phyloP scores from a whole-genome alignment of 331 rosid species.

The Quercus phellos region DNA sequence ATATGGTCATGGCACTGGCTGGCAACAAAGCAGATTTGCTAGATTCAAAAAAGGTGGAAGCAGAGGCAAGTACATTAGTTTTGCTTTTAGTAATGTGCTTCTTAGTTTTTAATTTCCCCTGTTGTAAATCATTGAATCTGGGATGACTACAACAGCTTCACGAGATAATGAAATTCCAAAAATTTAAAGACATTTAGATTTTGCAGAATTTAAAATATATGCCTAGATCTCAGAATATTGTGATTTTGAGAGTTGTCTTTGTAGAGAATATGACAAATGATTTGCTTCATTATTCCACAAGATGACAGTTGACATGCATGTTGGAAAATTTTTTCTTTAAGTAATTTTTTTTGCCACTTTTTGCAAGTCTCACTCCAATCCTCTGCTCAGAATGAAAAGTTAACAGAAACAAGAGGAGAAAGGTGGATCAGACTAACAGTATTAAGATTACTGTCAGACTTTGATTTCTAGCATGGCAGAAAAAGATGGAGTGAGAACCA shows the following conservation, averaged over 20 bases:
- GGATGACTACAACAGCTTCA: not conserved
- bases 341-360: not conserved
- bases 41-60: conserved; percentile 45
- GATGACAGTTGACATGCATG: not conserved
- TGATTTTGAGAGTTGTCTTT: not conserved
- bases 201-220: not conserved
- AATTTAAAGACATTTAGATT: not conserved
- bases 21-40: conserved; percentile 58
- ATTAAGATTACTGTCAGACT: not conserved
- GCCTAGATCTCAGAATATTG: not conserved
- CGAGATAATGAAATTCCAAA: not conserved
- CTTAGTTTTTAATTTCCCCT: not conserved
- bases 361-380: not conserved
- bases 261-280: not conserved
- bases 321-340: not conserved
- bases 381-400: not conserved
- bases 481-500: not conserved
- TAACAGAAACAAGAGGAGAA: not conserved
- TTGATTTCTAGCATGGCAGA: not conserved
- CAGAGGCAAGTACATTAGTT: conserved; percentile 39
- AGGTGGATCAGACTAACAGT: not conserved
- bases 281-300: not conserved
- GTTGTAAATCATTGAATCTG: not conserved
- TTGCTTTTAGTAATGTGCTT: not conserved
- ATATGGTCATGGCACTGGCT: conserved; percentile 66